phyloP scores from a whole-genome alignment of 352 stramenopile genomes.

The Phytopythium sindhum region DNA sequence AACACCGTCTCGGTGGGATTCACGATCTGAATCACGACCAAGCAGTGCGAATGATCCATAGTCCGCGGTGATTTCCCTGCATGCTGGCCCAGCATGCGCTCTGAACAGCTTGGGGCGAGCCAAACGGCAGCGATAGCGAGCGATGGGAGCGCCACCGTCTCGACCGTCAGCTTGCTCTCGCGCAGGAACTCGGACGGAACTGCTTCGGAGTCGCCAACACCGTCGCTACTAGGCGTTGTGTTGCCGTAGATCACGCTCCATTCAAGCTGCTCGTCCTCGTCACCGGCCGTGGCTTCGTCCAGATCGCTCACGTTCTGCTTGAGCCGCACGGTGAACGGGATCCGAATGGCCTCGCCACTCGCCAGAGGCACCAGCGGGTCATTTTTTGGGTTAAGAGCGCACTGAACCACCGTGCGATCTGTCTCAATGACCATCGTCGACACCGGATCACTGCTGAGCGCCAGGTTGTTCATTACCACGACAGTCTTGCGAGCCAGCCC shows the following conservation, averaged over 20 bases:
- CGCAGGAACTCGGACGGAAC: conserved; percentile 35
- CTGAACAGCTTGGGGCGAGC: conserved; percentile 29
- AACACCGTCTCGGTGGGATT: conserved; percentile 78
- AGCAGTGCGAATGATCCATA: conserved; percentile 49
- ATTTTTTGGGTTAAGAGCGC: background rate
- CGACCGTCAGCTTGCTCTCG: conserved; percentile 44
- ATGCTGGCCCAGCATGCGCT: conserved; percentile 4
- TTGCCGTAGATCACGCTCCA: conserved; percentile 65
- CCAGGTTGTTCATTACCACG: conserved; percentile 47
- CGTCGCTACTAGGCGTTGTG: background rate
- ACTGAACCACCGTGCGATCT: conserved; percentile 14
- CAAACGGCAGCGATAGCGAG: conserved; percentile 36
- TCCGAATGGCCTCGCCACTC: conserved; percentile 28
- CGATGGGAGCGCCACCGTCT: conserved; percentile 49
- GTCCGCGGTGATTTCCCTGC: conserved; percentile 5
- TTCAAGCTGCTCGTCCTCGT: conserved; percentile 46
- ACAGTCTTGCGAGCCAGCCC: conserved; percentile 25
- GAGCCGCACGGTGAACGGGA: conserved; percentile 40
- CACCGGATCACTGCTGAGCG: background rate
- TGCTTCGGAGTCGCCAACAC: background rate
- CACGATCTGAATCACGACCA: conserved; percentile 47
- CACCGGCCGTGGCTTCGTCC: conserved; percentile 13
- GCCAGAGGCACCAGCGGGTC: conserved; percentile 18
- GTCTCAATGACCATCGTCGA: conserved; percentile 14
- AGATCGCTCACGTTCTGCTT: conserved; percentile 12